Percentiles rank a stretch among this genome's conserved stretches.
Conservation (phyloP, 179 eudicot genomes). For the Patellifolia procumbens region DNA sequence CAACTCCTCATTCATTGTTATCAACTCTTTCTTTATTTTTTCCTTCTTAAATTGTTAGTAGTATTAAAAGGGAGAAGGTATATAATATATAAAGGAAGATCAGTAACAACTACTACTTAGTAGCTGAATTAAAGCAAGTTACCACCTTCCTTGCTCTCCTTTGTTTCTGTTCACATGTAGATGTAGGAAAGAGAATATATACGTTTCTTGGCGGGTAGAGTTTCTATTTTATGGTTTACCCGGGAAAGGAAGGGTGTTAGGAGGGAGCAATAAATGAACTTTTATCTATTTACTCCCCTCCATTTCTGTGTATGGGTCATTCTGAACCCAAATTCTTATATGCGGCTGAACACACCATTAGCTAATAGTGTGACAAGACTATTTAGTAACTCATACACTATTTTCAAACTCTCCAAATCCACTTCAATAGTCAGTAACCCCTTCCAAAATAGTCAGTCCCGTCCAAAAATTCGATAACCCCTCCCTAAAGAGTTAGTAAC, state of each 20-base stretch:
- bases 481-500: too few species aligned
- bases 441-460: too few species aligned
- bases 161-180: neutral
- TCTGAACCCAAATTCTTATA: too few species aligned
- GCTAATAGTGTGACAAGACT: too few species aligned
- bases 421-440: too few species aligned
- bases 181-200: slow-evolving; percentile 1
- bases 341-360: too few species aligned
- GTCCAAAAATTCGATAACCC: too few species aligned
- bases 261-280: neutral
- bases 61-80: neutral
- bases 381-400: too few species aligned
- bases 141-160: neutral
- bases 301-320: too few species aligned
- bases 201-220: slow-evolving; percentile 17
- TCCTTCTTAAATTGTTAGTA: neutral
- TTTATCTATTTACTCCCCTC: too few species aligned
- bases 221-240: neutral
- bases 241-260: neutral
- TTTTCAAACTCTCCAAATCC: too few species aligned
- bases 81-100: neutral
- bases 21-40: neutral
- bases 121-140: slow-evolving; percentile 8
- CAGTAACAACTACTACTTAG: neutral
- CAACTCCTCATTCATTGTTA: neutral